Evolutionary conservation across 2,329 filamentous ascomycete genomes (phyloP), one percentile per base, ranked within the genome.

Genomic region (Cytospora mali): DNA sequence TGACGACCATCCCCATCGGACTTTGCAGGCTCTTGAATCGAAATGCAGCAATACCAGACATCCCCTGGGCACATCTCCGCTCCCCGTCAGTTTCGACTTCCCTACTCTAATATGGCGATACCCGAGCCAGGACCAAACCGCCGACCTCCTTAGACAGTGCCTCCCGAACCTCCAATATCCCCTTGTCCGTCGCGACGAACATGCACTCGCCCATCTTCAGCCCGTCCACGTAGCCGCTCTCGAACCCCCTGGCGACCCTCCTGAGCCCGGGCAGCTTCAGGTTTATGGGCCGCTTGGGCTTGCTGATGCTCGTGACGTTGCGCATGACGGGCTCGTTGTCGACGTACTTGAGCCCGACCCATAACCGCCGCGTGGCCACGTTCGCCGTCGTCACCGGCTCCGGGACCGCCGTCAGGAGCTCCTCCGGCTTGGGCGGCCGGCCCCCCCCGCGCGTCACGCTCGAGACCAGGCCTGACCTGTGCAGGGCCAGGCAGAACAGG

Each of bases 271-370:
- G 66, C 27, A 88, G 81, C 56, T 86, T 81, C 66, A 92, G 80
- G 69, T 83, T 89, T 73, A 96, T 84, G 69, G 86, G 77, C 67
- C 92, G 83, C 70, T 85, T 93, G 11, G 92, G 90, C 75, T 88
- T 94, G 71, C 85, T 89, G 64, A 96, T 80, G 72, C 89, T 75
- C 55, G 76, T 75, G 71, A 94, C 82, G 67, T 85, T 82, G 66
- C 80, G 81, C 68, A 97, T 77, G 25, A 97, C 92, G 6, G 93
- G 92, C 75, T 88, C 82, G 72, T 90, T 90, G 69, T 93, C 87
- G 85, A 86, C 91, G 83, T 97, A 97, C 79, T 97, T 97, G 71
- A 97, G 79, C 1, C 92, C 92, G 14, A 97, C 77, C 93, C 93
- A 97, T 68, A 97, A 79, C 64, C 93, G 83, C 72, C 91, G 84